A percentile compares a stretch with the other conserved stretches of the same genome.
Conservation (phyloP, 2,329 filamentous ascomycete genomes). For the Penicillium concentricum region DNA sequence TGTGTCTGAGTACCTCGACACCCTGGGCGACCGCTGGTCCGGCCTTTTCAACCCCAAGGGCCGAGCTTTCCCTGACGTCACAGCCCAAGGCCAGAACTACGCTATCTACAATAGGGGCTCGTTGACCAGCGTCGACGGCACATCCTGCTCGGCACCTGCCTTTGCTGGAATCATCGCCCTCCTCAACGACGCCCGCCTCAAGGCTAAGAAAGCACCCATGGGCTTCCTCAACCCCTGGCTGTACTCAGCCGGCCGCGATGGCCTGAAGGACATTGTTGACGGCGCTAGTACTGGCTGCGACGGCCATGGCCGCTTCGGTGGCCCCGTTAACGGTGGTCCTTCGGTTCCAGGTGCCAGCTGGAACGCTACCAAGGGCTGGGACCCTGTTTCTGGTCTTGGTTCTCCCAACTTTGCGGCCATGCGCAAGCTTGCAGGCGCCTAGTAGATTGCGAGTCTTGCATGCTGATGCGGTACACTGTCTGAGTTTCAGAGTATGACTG, state of each 20-base stretch:
- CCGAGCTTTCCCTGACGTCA: slow-evolving; percentile 44
- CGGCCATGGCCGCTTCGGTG: slow-evolving; percentile 44
- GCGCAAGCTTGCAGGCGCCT: neutral
- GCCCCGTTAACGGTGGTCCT: slow-evolving; percentile 38
- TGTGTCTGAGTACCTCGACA: slow-evolving; percentile 35
- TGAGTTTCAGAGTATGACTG: neutral
- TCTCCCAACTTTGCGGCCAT: slow-evolving; percentile 5
- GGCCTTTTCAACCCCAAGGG: slow-evolving; percentile 35
- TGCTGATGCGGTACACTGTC: neutral
- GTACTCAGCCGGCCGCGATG: slow-evolving; percentile 46
- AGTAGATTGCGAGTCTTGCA: neutral
- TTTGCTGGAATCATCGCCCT: slow-evolving; percentile 60
- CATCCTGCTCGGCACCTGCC: slow-evolving; percentile 56
- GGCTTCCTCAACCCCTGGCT: slow-evolving; percentile 64
- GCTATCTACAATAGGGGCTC: slow-evolving; percentile 34
- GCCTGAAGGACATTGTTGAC: slow-evolving; percentile 49
- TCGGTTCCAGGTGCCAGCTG: slow-evolving; percentile 49
- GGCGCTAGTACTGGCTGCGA: slow-evolving; percentile 51
- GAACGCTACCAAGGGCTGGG: slow-evolving; percentile 49
- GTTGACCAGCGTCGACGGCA: slow-evolving; percentile 36
- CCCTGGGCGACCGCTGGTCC: slow-evolving; percentile 25
- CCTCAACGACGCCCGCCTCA: slow-evolving; percentile 61
- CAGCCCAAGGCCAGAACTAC: slow-evolving; percentile 37
- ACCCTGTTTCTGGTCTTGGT: slow-evolving; percentile 39
- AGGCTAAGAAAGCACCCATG: slow-evolving; percentile 49